phyloP scores from a whole-genome alignment of 176 grass and related monocot species.

The Oryza glaberrima region DNA sequence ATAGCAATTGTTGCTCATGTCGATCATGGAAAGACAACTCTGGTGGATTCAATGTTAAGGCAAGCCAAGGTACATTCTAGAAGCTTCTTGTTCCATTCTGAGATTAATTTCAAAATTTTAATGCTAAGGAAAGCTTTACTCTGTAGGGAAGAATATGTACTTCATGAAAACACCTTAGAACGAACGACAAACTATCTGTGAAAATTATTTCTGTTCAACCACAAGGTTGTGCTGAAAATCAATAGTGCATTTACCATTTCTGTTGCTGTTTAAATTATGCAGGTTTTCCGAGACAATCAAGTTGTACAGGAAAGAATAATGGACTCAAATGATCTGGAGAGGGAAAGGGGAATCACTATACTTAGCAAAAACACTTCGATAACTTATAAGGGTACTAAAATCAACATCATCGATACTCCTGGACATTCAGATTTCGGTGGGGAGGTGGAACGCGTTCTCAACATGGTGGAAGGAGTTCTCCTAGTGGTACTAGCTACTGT shows the following conservation, averaged over 20 bases:
- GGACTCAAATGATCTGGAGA: conserved; percentile 97
- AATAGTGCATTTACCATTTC: conserved; percentile 14
- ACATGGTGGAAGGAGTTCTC: conserved; percentile 99
- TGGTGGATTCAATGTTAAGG: conserved; percentile 95
- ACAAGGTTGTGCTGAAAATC: conserved; percentile 28
- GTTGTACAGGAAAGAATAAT: conserved; percentile 96
- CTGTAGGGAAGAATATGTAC: background rate
- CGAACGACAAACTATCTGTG: conserved; percentile 19
- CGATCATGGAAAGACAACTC: conserved; percentile 96
- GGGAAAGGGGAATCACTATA: conserved; percentile 98
- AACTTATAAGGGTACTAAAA: conserved; percentile 95
- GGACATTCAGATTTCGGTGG: conserved; percentile 98
- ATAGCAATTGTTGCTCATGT: conserved; percentile 99
- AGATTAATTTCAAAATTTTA: background rate
- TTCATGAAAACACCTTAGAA: background rate
- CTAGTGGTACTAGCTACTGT: conserved; percentile 79
- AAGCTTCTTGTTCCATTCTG: conserved; percentile 23
- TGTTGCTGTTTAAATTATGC: conserved; percentile 33
- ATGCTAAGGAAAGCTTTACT: background rate
- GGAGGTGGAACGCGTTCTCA: conserved; percentile 95
- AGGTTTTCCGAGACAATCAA: conserved; percentile 99
- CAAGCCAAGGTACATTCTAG: conserved; percentile 80
- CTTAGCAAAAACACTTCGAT: conserved; percentile 99
- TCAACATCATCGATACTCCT: conserved; percentile 98
- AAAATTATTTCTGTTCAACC: conserved; percentile 29